A percentile compares a stretch with the other conserved stretches of the same genome.
Conservation (phyloP, 2,329 filamentous ascomycete species). For the Colletotrichum echinochloae region DNA sequence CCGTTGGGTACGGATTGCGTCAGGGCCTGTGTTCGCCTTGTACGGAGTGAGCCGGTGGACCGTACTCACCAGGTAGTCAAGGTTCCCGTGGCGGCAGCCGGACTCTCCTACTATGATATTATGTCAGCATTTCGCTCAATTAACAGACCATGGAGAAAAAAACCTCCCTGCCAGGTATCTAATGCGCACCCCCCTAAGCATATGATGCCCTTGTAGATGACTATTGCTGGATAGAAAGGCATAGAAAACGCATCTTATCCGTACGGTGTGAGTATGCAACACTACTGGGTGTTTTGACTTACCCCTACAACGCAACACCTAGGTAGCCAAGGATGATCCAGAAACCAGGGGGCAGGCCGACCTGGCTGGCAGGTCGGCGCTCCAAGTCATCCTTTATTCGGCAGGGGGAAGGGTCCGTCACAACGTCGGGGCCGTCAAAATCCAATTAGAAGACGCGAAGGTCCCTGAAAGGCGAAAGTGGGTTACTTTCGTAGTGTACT, state of each 20-base stretch:
- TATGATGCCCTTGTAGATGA: no score
- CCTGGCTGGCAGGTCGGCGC: constrained; percentile 8
- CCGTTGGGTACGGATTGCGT: constrained; percentile 14
- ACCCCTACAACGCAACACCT: no score
- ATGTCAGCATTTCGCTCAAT: constrained; percentile 1
- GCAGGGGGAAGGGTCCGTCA: constrained; percentile 6
- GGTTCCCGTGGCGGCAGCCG: no score
- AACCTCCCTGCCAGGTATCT: no score
- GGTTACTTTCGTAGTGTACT: not conserved
- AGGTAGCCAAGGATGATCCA: not conserved
- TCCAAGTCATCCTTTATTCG: not conserved
- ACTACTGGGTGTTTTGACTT: no score
- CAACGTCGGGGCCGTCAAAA: not conserved
- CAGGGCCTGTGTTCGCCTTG: constrained; percentile 7
- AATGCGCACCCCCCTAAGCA: no score
- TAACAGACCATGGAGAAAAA: no score
- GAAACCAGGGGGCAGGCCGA: not conserved
- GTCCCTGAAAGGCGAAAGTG: not conserved
- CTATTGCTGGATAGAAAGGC: no score
- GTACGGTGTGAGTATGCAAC: no score
- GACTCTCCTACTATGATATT: not conserved
- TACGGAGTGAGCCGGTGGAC: constrained; percentile 33
- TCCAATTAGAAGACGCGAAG: not conserved
- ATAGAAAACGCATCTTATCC: no score
- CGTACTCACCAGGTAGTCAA: no score